These are phyloP conservation scores for Fusarium nematophilum DNA, from an alignment of 2,329 filamentous ascomycete genomes.

Conservation along the genomic window DNA sequence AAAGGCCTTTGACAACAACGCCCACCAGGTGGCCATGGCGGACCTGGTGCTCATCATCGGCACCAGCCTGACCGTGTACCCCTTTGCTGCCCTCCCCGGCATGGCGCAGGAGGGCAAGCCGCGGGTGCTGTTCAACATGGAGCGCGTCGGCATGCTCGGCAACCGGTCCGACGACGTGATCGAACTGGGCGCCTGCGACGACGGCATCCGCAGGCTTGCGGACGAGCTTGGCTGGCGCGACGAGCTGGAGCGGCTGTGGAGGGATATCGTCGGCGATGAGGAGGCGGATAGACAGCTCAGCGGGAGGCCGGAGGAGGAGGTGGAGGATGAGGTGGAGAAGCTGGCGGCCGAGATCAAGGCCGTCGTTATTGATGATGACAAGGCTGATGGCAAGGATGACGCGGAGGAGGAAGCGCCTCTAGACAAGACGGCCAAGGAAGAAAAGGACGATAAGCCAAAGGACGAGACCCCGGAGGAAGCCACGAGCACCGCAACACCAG, in stretches of 20 bases:
- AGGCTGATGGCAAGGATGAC: conserved; percentile 19
- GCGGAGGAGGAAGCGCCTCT: neutral
- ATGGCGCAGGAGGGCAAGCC: conserved; percentile 72
- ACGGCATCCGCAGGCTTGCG: conserved; percentile 81
- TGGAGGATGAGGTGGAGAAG: conserved; percentile 59
- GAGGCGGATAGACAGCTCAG: conserved; percentile 62
- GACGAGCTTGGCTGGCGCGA: conserved; percentile 85
- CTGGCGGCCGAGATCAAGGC: conserved; percentile 51
- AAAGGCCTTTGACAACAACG: conserved; percentile 49
- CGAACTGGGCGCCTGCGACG: conserved; percentile 84
- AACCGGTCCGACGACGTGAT: conserved; percentile 85
- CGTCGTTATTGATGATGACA: conserved; percentile 44
- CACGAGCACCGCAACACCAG: neutral
- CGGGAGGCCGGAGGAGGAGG: conserved; percentile 49
- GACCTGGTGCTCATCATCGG: conserved; percentile 89
- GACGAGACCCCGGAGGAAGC: neutral
- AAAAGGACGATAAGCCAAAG: neutral
- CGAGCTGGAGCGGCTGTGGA: conserved; percentile 84
- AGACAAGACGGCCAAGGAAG: neutral
- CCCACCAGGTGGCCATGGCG: conserved; percentile 66
- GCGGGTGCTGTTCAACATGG: conserved; percentile 87
- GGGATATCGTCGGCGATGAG: conserved; percentile 70
- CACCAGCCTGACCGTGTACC: conserved; percentile 87
- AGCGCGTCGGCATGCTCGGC: conserved; percentile 84
- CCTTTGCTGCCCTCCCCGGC: conserved; percentile 84